Conservation (phyloP, 2,329 filamentous ascomycete genomes). For the Pseudogymnoascus sp. region DNA sequence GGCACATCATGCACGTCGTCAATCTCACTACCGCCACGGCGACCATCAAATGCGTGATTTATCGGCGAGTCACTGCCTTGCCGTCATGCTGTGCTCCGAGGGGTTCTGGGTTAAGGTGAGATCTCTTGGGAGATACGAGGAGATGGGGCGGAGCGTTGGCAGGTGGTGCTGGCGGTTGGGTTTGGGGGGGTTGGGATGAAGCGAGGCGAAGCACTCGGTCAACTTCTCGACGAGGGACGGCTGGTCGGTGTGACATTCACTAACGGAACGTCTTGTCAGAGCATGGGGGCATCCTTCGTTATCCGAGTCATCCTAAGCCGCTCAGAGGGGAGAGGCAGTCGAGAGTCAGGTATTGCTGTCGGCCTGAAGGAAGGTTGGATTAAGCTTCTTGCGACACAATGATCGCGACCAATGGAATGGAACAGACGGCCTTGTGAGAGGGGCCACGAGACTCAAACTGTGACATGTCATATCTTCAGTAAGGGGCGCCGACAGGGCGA, state of each 20-base stretch:
- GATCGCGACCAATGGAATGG: background rate
- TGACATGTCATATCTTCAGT: background rate
- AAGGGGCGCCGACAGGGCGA: background rate
- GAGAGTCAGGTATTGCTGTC: background rate
- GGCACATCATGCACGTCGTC: background rate
- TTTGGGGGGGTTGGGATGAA: background rate
- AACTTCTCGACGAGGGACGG: background rate
- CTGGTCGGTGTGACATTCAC: background rate
- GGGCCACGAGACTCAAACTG: constrained; percentile 3
- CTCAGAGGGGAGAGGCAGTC: background rate
- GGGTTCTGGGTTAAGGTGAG: background rate
- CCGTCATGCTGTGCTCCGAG: background rate
- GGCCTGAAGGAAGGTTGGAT: constrained; percentile 6
- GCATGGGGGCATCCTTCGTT: background rate
- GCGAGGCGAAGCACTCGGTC: background rate
- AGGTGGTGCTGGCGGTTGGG: background rate
- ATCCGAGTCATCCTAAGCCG: background rate
- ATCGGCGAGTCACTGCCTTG: background rate
- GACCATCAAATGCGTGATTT: background rate
- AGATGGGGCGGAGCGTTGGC: background rate
- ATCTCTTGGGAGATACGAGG: background rate
- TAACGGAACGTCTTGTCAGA: background rate
- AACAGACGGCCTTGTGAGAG: background rate
- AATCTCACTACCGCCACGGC: background rate
- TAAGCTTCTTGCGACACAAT: background rate